These are phyloP conservation scores for Colletotrichum camelliae DNA, from an alignment of 2,329 filamentous ascomycete genomes.

Conservation along the genomic window DNA sequence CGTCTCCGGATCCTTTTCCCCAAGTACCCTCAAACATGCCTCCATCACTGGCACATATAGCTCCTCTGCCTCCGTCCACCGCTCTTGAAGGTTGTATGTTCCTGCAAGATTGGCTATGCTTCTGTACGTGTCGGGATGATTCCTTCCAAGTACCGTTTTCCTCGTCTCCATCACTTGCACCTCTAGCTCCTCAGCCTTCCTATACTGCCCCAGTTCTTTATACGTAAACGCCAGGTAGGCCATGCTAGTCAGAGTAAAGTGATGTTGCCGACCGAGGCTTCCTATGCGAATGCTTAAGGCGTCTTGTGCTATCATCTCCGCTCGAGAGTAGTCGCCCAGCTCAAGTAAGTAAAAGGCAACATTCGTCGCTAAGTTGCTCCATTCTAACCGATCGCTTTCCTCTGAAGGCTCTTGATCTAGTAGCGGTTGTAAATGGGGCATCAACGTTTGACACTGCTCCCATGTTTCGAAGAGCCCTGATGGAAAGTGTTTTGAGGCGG, in stretches of 20 bases:
- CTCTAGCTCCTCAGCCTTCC: not conserved
- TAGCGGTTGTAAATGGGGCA: conserved; percentile 4
- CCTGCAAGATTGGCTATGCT: not conserved
- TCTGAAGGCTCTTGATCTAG: not conserved
- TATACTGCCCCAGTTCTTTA: fast-evolving
- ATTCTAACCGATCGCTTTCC: not conserved
- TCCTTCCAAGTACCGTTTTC: not conserved
- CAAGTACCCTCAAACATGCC: not conserved
- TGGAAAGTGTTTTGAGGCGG: not conserved
- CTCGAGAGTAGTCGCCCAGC: not conserved
- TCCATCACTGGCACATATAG: not conserved
- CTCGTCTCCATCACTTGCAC: not conserved
- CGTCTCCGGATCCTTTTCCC: not conserved
- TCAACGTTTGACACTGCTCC: not conserved
- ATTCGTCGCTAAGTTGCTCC: conserved; percentile 6
- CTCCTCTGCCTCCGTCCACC: not conserved
- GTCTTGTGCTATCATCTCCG: not conserved
- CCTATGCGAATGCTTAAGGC: not conserved
- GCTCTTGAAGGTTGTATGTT: not conserved
- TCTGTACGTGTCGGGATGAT: not conserved
- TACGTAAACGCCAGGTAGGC: fast-evolving
- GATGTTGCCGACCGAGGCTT: not conserved
- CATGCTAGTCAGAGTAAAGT: not conserved
- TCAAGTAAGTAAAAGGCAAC: not conserved
- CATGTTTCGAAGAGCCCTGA: not conserved